Percentiles rank a stretch among this genome's conserved stretches.
phyloP scores from a whole-genome alignment of 352 stramenopile genomes.

The Phytophthora europaea region DNA sequence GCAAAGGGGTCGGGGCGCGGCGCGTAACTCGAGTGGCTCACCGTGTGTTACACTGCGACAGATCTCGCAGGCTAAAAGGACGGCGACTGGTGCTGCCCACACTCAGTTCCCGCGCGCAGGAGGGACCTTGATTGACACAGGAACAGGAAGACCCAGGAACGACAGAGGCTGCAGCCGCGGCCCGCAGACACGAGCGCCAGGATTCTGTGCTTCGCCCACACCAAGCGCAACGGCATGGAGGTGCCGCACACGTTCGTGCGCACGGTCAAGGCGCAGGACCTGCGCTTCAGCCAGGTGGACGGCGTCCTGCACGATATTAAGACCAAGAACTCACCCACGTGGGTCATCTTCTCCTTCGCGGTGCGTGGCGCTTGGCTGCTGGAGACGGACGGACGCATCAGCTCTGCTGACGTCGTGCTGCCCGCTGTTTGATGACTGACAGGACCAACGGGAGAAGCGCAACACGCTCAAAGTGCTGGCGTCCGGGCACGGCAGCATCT shows the following conservation, averaged over 20 bases:
- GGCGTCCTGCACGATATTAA: constrained; percentile 76
- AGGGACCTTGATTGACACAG: neutral
- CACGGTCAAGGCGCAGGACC: constrained; percentile 83
- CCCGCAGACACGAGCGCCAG: constrained; percentile 30
- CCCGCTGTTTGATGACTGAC: constrained; percentile 12
- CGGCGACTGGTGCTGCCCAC: neutral
- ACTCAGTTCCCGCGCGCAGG: constrained; percentile 1
- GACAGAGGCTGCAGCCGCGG: constrained; percentile 16
- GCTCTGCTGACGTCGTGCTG: neutral
- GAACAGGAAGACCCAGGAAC: constrained; percentile 5
- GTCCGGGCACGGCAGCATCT: constrained; percentile 69
- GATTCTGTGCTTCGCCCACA: constrained; percentile 53
- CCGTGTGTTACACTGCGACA: constrained; percentile 36
- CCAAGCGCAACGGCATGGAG: constrained; percentile 58
- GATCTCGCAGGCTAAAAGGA: constrained; percentile 33
- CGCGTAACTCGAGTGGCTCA: constrained; percentile 7
- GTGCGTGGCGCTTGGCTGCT: constrained; percentile 41
- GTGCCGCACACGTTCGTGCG: constrained; percentile 86
- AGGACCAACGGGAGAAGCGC: constrained; percentile 84
- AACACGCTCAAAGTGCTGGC: constrained; percentile 85
- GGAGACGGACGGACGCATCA: neutral
- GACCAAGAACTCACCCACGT: constrained; percentile 69
- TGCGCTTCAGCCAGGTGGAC: constrained; percentile 84
- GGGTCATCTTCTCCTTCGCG: constrained; percentile 82
- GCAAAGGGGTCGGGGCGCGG: constrained; percentile 1